Base-by-base conservation (phyloP, 2,329 filamentous ascomycete genomes). In the Xylaria sp. region DNA sequence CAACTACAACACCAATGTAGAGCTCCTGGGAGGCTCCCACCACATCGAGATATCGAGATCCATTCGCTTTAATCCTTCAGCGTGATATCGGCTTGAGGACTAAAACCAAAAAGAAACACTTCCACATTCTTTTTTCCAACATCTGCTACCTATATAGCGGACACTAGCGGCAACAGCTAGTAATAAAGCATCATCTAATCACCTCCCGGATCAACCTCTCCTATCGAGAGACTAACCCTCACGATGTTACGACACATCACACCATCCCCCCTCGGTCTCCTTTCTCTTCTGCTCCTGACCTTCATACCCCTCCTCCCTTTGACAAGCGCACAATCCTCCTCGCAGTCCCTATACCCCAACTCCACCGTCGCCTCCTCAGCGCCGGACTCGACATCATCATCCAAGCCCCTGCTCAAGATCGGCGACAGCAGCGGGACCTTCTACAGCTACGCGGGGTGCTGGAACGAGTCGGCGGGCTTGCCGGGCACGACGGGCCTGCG, bases 391-490 rank as follows among this genome's bases (percentile, higher is more conserved):
- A 17, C 54, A 53, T 12, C 57, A 53, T 12, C 57, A 53, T 17
- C 61, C n/a, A 48, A 32, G 2, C 47, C 65, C 7, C 17, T 65
- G 42, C 60, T 57, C 4, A 55, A 63, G 1, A 64, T 56, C 30
- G 71, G 67, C 65, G 17, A 66, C 11, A 61, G 69, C 67, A 62
- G 48, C 55, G 61, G 24, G 5, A 69, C 73, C 34, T 75, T 73
- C 53, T 89, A 87, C 78, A 69, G 63, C 17, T 89, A 89, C 77
- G 75, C 78, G n/a, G 87, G 87, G 64, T 90, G 88, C 79, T 89
- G 79, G 79, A 87, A 87, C 72, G 87, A 89, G 75, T 88, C 86
- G 1, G 83, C 81, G n/a, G 79, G 79, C 47, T 74, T 85, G 14
- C 68, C 77, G 14, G 77, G 78, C 68, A 81, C 84, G 4, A 79